Percentiles rank a stretch among this genome's conserved stretches.
phyloP scores from a whole-genome alignment of 177 flowering plant species.

The Tripterygium wilfordii region DNA sequence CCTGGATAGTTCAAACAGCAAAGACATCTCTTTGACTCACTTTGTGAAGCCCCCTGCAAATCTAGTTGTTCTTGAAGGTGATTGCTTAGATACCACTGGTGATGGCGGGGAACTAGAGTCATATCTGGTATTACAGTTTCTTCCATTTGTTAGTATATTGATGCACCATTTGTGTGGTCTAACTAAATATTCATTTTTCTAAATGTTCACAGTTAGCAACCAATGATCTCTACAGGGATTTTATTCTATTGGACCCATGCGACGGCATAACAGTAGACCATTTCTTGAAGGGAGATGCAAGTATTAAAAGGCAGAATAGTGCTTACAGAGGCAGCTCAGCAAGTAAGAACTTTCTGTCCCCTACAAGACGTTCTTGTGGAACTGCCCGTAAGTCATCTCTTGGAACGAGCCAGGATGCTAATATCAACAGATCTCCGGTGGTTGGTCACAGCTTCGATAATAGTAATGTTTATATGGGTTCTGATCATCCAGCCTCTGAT shows the following conservation, averaged over 20 bases:
- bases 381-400: slow-evolving; percentile 37
- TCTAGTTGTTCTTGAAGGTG: slow-evolving; percentile 92
- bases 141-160: background rate
- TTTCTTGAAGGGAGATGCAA: slow-evolving; percentile 35
- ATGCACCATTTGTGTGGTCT: background rate
- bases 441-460: slow-evolving; percentile 15
- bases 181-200: slow-evolving; percentile 1
- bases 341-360: slow-evolving; percentile 57
- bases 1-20: slow-evolving; percentile 33
- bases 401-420: slow-evolving; percentile 32
- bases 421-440: slow-evolving; percentile 25
- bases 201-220: slow-evolving; percentile 70
- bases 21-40: slow-evolving; percentile 33
- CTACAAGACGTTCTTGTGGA: slow-evolving; percentile 49
- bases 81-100: slow-evolving; percentile 73
- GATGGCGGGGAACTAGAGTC: slow-evolving; percentile 84
- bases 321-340: slow-evolving; percentile 31
- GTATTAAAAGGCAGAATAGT: slow-evolving; percentile 23
- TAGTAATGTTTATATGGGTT: slow-evolving; percentile 22
- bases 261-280: slow-evolving; percentile 61
- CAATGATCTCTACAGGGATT: slow-evolving; percentile 63
- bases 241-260: slow-evolving; percentile 82
- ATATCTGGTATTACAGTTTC: slow-evolving; percentile 61
- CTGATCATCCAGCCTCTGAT: slow-evolving; percentile 26
- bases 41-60: slow-evolving; percentile 86